Evolutionary conservation across 139 green algal species (phyloP).

Genomic region (Tetraselmis striata): DNA sequence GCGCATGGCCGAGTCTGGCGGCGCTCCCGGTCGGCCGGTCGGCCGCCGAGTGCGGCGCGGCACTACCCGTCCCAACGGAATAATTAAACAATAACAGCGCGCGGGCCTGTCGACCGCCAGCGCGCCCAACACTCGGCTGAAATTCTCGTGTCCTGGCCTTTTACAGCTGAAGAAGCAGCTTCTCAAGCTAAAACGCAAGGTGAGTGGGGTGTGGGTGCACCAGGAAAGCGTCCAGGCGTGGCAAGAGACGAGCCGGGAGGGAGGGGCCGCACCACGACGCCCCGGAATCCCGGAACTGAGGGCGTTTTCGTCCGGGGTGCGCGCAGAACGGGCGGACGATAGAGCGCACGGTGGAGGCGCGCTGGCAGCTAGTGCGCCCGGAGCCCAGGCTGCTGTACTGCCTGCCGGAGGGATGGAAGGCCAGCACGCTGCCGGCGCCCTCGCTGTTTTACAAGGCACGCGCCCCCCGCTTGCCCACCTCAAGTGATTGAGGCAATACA

Average conservation of each 20-base stretch:
- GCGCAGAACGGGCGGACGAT: background rate
- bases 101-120: too few species aligned
- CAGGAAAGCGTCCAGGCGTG: background rate
- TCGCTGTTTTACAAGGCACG: background rate
- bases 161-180: background rate
- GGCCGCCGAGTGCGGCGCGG: background rate
- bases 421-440: background rate
- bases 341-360: background rate
- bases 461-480: too few species aligned
- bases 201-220: background rate
- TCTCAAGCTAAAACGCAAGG: background rate
- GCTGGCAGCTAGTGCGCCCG: background rate
- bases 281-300: too few species aligned
- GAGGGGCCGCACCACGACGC: too few species aligned
- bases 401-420: background rate
- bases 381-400: background rate
- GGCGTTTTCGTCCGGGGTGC: background rate
- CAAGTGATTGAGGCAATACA: too few species aligned
- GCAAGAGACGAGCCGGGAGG: too few species aligned
- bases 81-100: too few species aligned
- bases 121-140: background rate
- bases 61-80: background rate
- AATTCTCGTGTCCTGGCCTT: background rate
- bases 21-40: background rate
- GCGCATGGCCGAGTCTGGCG: too few species aligned